phyloP scores from a whole-genome alignment of 2,329 filamentous ascomycete genomes.

The Albifimbria verrucaria region DNA sequence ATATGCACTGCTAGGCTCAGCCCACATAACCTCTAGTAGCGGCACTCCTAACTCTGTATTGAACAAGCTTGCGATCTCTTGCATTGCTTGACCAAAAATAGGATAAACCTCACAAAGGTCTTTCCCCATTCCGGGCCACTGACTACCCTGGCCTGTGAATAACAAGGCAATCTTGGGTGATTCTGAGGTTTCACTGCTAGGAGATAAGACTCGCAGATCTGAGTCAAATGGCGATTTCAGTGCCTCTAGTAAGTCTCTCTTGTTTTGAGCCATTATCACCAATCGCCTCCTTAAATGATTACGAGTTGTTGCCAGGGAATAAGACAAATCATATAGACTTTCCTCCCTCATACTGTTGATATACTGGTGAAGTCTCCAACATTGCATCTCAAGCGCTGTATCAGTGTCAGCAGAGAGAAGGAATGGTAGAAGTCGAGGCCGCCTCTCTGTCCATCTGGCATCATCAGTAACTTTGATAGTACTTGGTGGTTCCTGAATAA shows the following conservation, averaged over 20 bases:
- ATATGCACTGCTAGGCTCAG: constrained; percentile 14
- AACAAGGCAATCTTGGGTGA: constrained; percentile 23
- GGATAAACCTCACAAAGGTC: constrained; percentile 20
- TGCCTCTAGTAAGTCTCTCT: constrained; percentile 3
- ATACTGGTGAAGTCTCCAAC: constrained; percentile 6
- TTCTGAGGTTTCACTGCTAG: background rate
- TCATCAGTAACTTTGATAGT: background rate
- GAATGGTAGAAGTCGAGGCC: background rate
- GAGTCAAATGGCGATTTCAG: too few species aligned
- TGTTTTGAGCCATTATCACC: constrained; percentile 4
- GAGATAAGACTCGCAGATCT: too few species aligned
- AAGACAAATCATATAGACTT: constrained; percentile 7
- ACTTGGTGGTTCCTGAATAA: constrained; percentile 29
- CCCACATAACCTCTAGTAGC: constrained; percentile 24
- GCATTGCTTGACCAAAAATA: constrained; percentile 22
- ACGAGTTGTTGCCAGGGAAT: constrained; percentile 9
- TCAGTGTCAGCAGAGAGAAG: constrained; percentile 8
- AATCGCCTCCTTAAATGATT: constrained; percentile 7
- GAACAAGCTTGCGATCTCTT: constrained; percentile 14
- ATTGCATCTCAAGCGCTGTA: constrained; percentile 9
- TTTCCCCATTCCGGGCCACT: constrained; percentile 27
- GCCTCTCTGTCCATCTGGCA: background rate
- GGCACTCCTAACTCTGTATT: constrained; percentile 16
- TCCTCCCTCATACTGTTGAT: background rate
- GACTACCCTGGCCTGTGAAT: constrained; percentile 33